phyloP scores from a whole-genome alignment of 2,329 filamentous ascomycete species.

The Aspergillus tubingensis region DNA sequence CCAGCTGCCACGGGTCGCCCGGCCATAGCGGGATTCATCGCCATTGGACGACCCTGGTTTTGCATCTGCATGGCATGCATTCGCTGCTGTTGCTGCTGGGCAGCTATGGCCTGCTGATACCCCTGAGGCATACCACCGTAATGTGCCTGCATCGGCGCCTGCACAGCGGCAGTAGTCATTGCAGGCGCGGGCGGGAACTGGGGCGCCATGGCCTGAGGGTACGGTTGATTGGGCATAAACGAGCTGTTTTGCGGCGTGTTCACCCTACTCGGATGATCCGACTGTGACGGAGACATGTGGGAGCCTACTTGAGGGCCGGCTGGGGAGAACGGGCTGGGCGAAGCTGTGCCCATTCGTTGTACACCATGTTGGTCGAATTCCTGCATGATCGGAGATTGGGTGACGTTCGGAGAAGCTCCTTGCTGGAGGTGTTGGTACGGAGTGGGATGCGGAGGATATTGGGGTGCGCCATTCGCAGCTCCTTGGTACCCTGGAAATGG shows the following conservation, averaged over 20 bases:
- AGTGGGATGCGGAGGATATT: slow-evolving; percentile 61
- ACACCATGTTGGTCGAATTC: slow-evolving; percentile 65
- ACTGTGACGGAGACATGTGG: slow-evolving; percentile 74
- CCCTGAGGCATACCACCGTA: slow-evolving; percentile 56
- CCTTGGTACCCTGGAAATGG: slow-evolving; percentile 71
- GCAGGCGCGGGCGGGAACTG: slow-evolving; percentile 46
- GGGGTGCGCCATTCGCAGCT: slow-evolving; percentile 62
- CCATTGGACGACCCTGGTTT: slow-evolving; percentile 68
- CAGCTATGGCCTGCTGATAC: slow-evolving; percentile 63
- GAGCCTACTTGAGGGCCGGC: slow-evolving; percentile 69
- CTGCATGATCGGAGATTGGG: slow-evolving; percentile 90
- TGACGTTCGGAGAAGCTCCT: slow-evolving; percentile 78
- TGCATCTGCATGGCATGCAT: slow-evolving; percentile 83
- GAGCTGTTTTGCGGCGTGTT: slow-evolving; percentile 71
- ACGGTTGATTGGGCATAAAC: slow-evolving; percentile 59
- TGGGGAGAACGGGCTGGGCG: slow-evolving; percentile 86
- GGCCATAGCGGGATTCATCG: slow-evolving; percentile 42
- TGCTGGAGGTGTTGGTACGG: slow-evolving; percentile 81
- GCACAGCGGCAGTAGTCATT: slow-evolving; percentile 44
- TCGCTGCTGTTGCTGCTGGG: slow-evolving; percentile 62
- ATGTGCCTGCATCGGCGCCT: slow-evolving; percentile 46
- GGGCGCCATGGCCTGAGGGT: slow-evolving; percentile 41
- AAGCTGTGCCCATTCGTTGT: slow-evolving; percentile 84
- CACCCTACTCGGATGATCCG: slow-evolving; percentile 67
- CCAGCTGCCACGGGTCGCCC: slow-evolving; percentile 36